Evolutionary conservation across 2,329 filamentous ascomycete genomes (phyloP), one percentile per base, ranked within the genome.

Genomic region (Botrytis hyacinthi): DNA sequence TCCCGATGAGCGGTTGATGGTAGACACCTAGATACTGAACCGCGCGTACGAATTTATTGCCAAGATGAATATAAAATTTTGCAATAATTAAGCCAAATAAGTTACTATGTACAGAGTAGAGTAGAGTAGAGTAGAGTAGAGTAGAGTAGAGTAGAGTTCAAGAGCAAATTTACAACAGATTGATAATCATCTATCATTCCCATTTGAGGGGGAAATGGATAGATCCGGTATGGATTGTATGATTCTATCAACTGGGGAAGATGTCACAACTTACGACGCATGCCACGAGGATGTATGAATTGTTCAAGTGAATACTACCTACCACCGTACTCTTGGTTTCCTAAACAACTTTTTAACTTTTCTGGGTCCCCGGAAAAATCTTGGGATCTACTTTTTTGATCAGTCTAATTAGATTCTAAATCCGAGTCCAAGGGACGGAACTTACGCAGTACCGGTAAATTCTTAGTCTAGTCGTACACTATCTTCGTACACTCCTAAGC

Each of bases 271-370:
- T 67, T 40, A 67, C 65, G 65, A 67, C 65, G 65, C 65, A 67
- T 51, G 44, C 65, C 65, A 67, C 65, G 65, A 67, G 44, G 65
- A 48, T 54, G 29, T 60, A 18, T 57, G 51, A 57, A 57, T 57
- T 57, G 51, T 57, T 32, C 51, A 32, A 57, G 51, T 57, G 18
- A 18, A 37, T 44, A 42, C 6, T 66, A 40, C 37, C 26, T 42
- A 32, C 35, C n/a, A 12, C 32, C 10, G 9, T 10, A 32, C 32
- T 60, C 32, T 22, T 35, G 20, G 18, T 6, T 59, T 16, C 35
- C 20, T 40, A 60, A 18, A 32, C 54, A 37, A 14, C 59, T 60
- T 37, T 60, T 60, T 26, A 60, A 26, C 59, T 35, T 32, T 62
- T 62, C 37, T 18, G 6, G 26, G 60, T 29, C 37, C 37, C 26